phyloP scores from a whole-genome alignment of 345 rosid genomes.

The Citropsis articulata region DNA sequence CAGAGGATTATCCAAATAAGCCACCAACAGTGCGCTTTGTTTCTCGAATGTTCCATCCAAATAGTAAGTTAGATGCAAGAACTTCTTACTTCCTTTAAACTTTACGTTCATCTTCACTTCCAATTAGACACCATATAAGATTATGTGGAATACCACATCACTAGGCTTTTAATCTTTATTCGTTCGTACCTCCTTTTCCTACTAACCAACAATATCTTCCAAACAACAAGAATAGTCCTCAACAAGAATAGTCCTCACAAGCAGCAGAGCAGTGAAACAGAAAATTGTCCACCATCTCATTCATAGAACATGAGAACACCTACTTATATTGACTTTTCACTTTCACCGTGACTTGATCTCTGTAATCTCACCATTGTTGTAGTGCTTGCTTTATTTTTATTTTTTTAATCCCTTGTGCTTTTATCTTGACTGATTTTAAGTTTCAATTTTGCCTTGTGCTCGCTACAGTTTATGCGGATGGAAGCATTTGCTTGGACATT shows the following conservation, averaged over 20 bases:
- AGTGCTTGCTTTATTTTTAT: neutral
- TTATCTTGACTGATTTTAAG: neutral
- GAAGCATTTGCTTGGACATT: conserved; percentile 83
- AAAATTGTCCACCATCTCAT: neutral
- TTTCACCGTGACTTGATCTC: neutral
- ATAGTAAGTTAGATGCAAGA: conserved; percentile 46
- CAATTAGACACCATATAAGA: neutral
- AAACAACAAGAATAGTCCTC: neutral
- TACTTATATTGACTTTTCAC: neutral
- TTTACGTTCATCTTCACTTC: neutral
- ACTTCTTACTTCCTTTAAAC: neutral
- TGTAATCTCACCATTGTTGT: neutral
- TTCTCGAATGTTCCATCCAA: conserved; percentile 84
- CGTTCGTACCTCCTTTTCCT: neutral
- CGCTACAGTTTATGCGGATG: conserved; percentile 72
- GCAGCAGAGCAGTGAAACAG: neutral
- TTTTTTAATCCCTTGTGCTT: neutral
- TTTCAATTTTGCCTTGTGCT: neutral
- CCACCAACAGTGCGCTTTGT: conserved; percentile 84
- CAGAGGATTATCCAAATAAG: conserved; percentile 79
- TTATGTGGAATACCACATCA: neutral
- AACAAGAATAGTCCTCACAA: neutral
- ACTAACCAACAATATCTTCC: neutral
- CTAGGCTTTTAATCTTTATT: neutral
- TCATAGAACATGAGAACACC: neutral